Conservation (phyloP, 306 rosid species). For the Ormosia semicastrata region DNA sequence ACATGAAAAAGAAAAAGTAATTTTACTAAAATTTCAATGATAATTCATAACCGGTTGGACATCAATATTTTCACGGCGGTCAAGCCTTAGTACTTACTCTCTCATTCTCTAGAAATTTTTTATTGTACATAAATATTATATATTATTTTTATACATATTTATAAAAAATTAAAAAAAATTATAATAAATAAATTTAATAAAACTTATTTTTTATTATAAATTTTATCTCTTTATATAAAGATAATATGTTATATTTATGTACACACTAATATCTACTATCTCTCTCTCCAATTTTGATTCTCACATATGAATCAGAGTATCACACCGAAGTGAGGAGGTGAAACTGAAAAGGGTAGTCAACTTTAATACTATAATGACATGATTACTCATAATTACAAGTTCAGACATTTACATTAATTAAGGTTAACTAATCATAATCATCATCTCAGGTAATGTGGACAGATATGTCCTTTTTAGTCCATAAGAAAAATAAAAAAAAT, state of each 20-base stretch:
- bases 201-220: no score
- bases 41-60: background rate
- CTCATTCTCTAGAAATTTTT: no score
- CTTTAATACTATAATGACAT: constrained; percentile 15
- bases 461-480: background rate
- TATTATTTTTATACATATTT: no score
- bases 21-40: background rate
- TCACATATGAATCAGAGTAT: background rate
- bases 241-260: no score
- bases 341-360: constrained; percentile 9
- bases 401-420: constrained; percentile 44
- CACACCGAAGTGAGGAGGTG: background rate
- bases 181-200: no score
- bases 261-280: no score
- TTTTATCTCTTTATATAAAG: no score
- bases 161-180: no score
- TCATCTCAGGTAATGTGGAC: constrained; percentile 34
- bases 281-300: background rate
- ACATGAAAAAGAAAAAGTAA: background rate
- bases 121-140: no score
- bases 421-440: constrained; percentile 36
- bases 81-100: background rate
- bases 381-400: constrained; percentile 43
- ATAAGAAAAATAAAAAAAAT: background rate
- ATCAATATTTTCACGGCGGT: constrained; percentile 4